Evolutionary conservation across 2,329 filamentous ascomycete species (phyloP).

Genomic region (Colletotrichum cereale): DNA sequence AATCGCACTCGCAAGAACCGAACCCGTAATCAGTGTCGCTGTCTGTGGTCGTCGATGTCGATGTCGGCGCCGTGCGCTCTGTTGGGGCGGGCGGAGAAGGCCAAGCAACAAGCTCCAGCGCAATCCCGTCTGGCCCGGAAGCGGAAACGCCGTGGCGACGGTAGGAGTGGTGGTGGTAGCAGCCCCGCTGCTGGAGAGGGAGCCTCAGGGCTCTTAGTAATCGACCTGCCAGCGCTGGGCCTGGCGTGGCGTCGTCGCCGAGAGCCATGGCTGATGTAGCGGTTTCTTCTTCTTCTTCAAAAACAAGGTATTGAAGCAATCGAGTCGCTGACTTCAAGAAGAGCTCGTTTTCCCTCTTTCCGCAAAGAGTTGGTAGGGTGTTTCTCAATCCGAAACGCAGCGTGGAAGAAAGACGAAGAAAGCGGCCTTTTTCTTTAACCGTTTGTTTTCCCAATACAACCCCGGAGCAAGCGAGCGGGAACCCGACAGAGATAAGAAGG

Average conservation of each 20-base stretch:
- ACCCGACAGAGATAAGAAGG: conserved; percentile 1
- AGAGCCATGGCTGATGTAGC: conserved; percentile 30
- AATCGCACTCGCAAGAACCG: conserved; percentile 6
- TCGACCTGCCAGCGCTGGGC: conserved; percentile 43
- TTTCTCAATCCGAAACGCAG: neutral
- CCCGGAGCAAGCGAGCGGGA: conserved; percentile 7
- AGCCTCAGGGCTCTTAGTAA: conserved; percentile 51
- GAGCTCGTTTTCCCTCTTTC: neutral
- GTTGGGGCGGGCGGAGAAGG: conserved; percentile 16
- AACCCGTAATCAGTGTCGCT: neutral
- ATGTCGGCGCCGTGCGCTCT: conserved; percentile 9
- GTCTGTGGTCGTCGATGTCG: conserved; percentile 7
- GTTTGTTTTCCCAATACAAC: neutral
- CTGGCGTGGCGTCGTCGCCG: conserved; percentile 30
- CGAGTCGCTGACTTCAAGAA: neutral
- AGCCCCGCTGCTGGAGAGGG: conserved; percentile 34
- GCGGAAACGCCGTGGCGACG: conserved; percentile 15
- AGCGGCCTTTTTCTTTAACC: neutral
- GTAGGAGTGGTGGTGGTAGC: neutral
- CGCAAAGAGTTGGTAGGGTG: neutral
- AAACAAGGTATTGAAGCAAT: neutral
- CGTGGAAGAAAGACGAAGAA: neutral
- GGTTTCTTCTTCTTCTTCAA: neutral
- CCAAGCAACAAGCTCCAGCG: conserved; percentile 33
- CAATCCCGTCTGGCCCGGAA: conserved; percentile 15